Percentiles rank a stretch among this genome's conserved stretches.
Evolutionary conservation across 441 rosid species (phyloP).

Genomic region (Populus hybrid): DNA sequence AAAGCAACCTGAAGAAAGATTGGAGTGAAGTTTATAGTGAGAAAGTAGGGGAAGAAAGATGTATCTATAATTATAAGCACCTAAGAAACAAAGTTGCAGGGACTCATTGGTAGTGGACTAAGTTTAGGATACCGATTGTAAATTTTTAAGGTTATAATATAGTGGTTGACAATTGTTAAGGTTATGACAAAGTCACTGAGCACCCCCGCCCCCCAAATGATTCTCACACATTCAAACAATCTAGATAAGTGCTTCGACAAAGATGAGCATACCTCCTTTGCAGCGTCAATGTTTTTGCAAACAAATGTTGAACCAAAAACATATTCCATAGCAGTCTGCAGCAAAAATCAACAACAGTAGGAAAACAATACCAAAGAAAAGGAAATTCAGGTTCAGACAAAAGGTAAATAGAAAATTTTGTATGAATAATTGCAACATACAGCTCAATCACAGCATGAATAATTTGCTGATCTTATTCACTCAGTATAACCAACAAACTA

Average conservation of each 20-base stretch:
- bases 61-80: not conserved
- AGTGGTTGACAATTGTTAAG: no score
- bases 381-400: constrained; percentile 1
- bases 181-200: no score
- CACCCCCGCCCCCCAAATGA: not conserved
- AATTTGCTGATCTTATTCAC: not conserved
- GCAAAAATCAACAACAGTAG: constrained; percentile 22
- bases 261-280: constrained; percentile 67
- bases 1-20: constrained; percentile 68
- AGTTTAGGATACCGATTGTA: not conserved
- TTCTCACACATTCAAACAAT: not conserved
- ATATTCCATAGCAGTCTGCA: constrained; percentile 92
- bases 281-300: constrained; percentile 81
- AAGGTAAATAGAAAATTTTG: not conserved
- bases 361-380: not conserved
- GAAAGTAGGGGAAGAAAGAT: not conserved
- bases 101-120: not conserved
- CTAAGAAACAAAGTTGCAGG: not conserved
- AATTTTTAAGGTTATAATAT: no score
- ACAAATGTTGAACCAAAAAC: constrained; percentile 95
- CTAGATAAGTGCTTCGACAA: not conserved
- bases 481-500: not conserved
- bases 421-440: not conserved
- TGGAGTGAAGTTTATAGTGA: not conserved
- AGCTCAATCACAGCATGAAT: not conserved